Base-by-base conservation (phyloP, 768 basidiomycete species). In the Leccinum sublutescens region DNA sequence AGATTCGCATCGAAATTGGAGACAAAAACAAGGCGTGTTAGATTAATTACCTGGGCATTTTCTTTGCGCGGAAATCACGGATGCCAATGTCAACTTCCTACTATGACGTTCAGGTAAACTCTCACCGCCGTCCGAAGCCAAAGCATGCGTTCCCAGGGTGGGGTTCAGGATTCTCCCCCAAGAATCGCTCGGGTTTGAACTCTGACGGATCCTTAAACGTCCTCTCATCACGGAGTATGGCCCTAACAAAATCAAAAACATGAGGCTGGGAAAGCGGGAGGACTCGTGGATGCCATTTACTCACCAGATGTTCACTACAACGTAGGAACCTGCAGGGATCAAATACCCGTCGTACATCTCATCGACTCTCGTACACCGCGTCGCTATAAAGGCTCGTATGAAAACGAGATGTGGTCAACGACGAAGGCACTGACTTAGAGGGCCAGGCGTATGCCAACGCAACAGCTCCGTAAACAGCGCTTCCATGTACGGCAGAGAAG, bases 401-500 rank as follows among this genome's bases (percentile, higher is more conserved):
- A 5, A 9, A 21, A 14, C 8, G 2, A 8, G 10, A 51, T 7
- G 6, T 1, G 12, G 6, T 19, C 12, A 14, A 27, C n/a, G n/a
- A n/a, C 1, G 43, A 17, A 15, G 6, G 2, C 5, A 47, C 53
- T 31, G 23, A 62, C 58, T 62, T 19, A 69, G 48, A 0, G 68
- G 68, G 25, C 23, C 58, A 17, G 66, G 57, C 5, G 60, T 14
- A 15, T 68, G 62, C 69, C 69, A 70, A 11, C 65, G 62, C 21
- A 64, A 53, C 29, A 68, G 54, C 52, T 74, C 72, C n/a, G 66
- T 67, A 31, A 69, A 57, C 25, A 71, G 7, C 1, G 63, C 71
- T 50, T 66, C 66, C n/a, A 74, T 11, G 61, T 74, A 74, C 1
- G 71, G 71, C 6, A 74, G 58, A 21, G 63, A 65, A 0, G 51